Conservation (phyloP, 2,329 filamentous ascomycete species). For the Didymella segeticola region DNA sequence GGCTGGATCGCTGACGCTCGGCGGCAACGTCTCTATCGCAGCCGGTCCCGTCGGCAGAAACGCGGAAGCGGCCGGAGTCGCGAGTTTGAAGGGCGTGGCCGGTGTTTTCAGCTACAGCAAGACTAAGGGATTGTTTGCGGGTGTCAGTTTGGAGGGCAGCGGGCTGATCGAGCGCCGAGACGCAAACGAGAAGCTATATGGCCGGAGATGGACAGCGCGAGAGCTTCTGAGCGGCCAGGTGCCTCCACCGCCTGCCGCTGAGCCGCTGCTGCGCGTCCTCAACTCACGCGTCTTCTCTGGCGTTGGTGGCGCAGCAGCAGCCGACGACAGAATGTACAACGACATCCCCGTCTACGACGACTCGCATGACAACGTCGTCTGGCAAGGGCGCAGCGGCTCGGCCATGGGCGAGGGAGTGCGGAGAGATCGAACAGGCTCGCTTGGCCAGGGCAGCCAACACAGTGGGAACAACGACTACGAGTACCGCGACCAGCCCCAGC, state of each 20-base stretch:
- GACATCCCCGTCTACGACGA: constrained; percentile 90
- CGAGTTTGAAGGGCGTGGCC: constrained; percentile 85
- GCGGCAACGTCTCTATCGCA: constrained; percentile 94
- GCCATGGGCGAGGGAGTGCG: constrained; percentile 72
- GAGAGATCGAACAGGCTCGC: constrained; percentile 54
- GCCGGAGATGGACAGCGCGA: constrained; percentile 77
- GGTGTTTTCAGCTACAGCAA: constrained; percentile 98
- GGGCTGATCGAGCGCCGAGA: constrained; percentile 94
- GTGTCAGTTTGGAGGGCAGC: constrained; percentile 91
- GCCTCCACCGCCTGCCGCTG: constrained; percentile 78
- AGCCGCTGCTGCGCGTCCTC: constrained; percentile 82
- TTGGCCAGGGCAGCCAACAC: constrained; percentile 39
- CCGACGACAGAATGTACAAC: constrained; percentile 82
- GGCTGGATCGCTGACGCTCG: constrained; percentile 86
- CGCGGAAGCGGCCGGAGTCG: constrained; percentile 93
- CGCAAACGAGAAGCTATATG: constrained; percentile 96
- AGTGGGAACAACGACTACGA: constrained; percentile 53
- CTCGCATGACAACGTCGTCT: constrained; percentile 79
- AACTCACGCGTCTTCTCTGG: constrained; percentile 86
- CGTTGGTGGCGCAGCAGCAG: constrained; percentile 52
- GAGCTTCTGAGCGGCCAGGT: constrained; percentile 83
- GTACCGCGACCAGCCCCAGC: constrained; percentile 64
- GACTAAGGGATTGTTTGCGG: constrained; percentile 95
- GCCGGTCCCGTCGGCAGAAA: constrained; percentile 93
- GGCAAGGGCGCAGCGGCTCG: constrained; percentile 76